A percentile compares a stretch with the other conserved stretches of the same genome.
Evolutionary conservation across 345 rosid genomes (phyloP).

Genomic region (Combretum micranthum): DNA sequence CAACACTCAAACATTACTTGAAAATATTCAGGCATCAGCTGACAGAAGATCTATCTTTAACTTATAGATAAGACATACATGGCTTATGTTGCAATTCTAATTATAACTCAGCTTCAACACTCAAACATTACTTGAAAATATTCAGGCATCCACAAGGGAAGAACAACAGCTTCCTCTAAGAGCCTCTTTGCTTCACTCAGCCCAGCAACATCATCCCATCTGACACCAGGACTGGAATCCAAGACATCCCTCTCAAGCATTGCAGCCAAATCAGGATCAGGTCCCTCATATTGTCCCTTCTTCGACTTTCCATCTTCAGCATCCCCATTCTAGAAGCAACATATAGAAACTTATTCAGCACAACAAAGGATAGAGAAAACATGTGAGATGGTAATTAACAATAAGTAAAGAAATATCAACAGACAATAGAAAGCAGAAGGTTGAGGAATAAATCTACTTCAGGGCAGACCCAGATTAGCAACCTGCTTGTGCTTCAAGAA

Average conservation of each 20-base stretch:
- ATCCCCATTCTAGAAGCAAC: constrained; percentile 69
- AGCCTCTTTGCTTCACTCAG: constrained; percentile 97
- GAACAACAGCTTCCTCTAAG: constrained; percentile 99
- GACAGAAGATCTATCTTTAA: no score
- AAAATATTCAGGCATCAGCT: constrained; percentile 99
- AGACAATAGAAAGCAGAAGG: background rate
- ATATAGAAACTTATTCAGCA: constrained; percentile 11
- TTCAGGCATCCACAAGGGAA: constrained; percentile 99
- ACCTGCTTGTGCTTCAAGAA: no score
- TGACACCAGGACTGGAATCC: constrained; percentile 94
- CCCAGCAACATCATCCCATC: constrained; percentile 99
- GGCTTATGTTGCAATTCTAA: background rate
- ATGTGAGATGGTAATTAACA: background rate
- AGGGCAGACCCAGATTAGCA: no score
- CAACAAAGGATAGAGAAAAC: constrained; percentile 1
- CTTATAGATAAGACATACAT: no score
- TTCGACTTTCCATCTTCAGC: constrained; percentile 86
- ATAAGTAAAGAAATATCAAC: background rate
- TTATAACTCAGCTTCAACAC: constrained; percentile 4
- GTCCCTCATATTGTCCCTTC: constrained; percentile 86
- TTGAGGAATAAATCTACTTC: no score
- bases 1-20: constrained; percentile 46
- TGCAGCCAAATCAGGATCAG: constrained; percentile 93
- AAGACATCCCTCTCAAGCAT: constrained; percentile 99
- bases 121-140: constrained; percentile 76